Evolutionary conservation across 2,329 filamentous ascomycete genomes (phyloP), one percentile per base, ranked within the genome.

Genomic region (Colletotrichum cuscutae): DNA sequence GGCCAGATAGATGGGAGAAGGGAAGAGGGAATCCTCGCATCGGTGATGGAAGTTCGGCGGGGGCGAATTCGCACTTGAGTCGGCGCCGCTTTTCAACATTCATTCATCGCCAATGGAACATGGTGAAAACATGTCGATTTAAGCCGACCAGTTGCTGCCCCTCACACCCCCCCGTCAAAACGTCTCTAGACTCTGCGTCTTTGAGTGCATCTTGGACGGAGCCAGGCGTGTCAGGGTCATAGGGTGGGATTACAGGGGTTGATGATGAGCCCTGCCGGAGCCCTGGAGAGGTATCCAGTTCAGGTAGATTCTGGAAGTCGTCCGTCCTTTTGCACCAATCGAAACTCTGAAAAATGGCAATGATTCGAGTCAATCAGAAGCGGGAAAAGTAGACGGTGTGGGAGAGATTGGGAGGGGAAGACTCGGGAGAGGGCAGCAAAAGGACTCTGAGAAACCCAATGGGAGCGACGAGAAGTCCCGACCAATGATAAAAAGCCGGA

Each of bases 21-120:
- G 37, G n/a, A 46, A 65, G 30, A 35, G 22, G 42, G 42, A 49
- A 15, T 28, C 28, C 49, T 49, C 57, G 37, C 65, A 63, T 72
- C 69, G 58, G 35, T 64, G 59, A 65, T 42, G 49, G 60, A 70
- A 61, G 56, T 56, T 49, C 32, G 68, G 69, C 35, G 62, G 54
- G 59, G 37, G 32, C 56, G 49, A 65, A 74, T 71, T 71, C 35
- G 68, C 67, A 71, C 15, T 49, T 30, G 69, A 24, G 57, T 62
- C 57, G 57, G 67, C 68, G 57, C 68, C 71, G 68, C 67, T 77
- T 77, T 79, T 75, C 75, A 32, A 30, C 66, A 78, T 77, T 81
- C 66, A 78, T 77, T 81, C 78, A 72, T 65, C 72, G 69, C 83
- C 82, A 84, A 84, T 84, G 67, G 76, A 75, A 78, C 76, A 76